Conservation (phyloP, 352 stramenopile genomes). For the Thalassiosira hispida region DNA sequence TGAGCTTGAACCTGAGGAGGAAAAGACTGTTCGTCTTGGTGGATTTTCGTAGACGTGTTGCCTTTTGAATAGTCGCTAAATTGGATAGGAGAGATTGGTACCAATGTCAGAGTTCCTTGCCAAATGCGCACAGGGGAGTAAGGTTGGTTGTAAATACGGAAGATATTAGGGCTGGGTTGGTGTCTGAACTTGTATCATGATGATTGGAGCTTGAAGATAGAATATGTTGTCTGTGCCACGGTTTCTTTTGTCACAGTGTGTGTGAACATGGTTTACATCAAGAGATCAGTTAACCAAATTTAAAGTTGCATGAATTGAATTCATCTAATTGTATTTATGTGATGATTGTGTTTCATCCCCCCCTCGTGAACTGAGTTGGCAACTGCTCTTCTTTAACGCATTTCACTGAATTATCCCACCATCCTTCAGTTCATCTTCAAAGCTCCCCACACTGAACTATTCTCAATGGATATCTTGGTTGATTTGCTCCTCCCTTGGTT, state of each 20-base stretch:
- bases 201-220: neutral
- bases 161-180: neutral
- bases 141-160: too few relatives aligned
- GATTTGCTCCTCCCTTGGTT: slow-evolving; percentile 59
- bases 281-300: too few relatives aligned
- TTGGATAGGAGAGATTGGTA: neutral
- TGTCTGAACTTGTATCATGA: neutral
- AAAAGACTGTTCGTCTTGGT: slow-evolving; percentile 10
- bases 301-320: neutral
- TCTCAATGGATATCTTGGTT: slow-evolving; percentile 72
- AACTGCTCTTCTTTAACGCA: too few relatives aligned
- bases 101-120: neutral
- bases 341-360: too few relatives aligned
- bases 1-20: slow-evolving; percentile 23
- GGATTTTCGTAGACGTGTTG: neutral
- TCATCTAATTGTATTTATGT: too few relatives aligned
- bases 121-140: too few relatives aligned
- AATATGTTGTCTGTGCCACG: neutral
- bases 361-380: too few relatives aligned
- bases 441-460: slow-evolving; percentile 82
- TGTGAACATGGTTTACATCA: too few relatives aligned
- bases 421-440: slow-evolving; percentile 42
- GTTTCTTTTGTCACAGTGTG: neutral
- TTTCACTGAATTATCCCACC: too few relatives aligned
- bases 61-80: neutral